A percentile compares a stretch with the other conserved stretches of the same genome.
phyloP scores from a whole-genome alignment of 2,329 filamentous ascomycete genomes.

The Achaetomium macrosporum region DNA sequence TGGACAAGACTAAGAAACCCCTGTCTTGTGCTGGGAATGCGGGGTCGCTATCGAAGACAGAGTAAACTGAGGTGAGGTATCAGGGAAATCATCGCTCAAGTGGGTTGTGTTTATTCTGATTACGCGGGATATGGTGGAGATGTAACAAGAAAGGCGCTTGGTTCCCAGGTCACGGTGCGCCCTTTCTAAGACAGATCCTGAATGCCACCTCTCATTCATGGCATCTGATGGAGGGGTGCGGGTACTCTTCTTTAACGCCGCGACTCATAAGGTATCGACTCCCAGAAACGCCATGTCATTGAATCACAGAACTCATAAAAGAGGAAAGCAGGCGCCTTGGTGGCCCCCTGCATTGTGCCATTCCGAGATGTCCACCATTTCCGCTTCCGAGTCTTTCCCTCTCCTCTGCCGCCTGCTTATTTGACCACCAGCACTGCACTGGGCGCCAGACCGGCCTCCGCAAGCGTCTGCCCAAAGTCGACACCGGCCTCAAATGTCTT shows the following conservation, averaged over 20 bases:
- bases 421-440: slow-evolving; percentile 82
- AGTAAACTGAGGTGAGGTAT: background rate
- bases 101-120: too few relatives aligned
- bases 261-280: too few relatives aligned
- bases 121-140: background rate
- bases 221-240: background rate
- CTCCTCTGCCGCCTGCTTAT: slow-evolving; percentile 28
- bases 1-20: background rate
- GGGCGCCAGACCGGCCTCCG: slow-evolving; percentile 84
- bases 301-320: too few relatives aligned
- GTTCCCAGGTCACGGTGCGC: background rate
- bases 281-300: too few relatives aligned
- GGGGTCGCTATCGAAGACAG: background rate
- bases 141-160: slow-evolving; percentile 4
- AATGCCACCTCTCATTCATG: background rate
- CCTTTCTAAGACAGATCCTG: background rate
- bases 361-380: too few relatives aligned
- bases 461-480: slow-evolving; percentile 85
- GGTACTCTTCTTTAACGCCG: too few relatives aligned
- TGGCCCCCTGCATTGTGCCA: too few relatives aligned
- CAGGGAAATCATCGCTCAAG: background rate
- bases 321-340: too few relatives aligned
- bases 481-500: slow-evolving; percentile 65
- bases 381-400: too few relatives aligned
- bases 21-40: slow-evolving; percentile 5